Evolutionary conservation across 371 early-diverging fungal genomes (phyloP).

Genomic region (Syncephalastrum monosporum): DNA sequence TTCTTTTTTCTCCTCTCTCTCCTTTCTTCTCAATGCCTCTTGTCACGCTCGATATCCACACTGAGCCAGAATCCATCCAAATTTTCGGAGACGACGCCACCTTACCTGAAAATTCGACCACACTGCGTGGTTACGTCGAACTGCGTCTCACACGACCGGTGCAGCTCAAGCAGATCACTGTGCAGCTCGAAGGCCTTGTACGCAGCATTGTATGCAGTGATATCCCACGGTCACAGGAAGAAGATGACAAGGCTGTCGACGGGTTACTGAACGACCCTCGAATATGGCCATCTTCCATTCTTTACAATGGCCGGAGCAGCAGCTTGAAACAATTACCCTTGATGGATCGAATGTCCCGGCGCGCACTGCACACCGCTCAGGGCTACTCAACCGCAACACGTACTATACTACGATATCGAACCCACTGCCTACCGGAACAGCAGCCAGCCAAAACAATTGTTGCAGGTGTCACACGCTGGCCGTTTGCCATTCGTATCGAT

Average conservation of each 20-base stretch:
- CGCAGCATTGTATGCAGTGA: slow-evolving; percentile 22
- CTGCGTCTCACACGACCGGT: slow-evolving; percentile 21
- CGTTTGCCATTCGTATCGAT: slow-evolving; percentile 23
- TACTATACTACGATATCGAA: slow-evolving; percentile 12
- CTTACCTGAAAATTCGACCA: slow-evolving; percentile 23
- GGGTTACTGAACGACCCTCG: too few species aligned
- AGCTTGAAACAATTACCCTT: neutral
- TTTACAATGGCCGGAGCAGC: too few species aligned
- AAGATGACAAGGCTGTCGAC: neutral
- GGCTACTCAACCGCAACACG: slow-evolving; percentile 12
- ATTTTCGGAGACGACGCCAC: slow-evolving; percentile 21
- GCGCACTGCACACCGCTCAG: slow-evolving; percentile 6
- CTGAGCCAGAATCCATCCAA: slow-evolving; percentile 26
- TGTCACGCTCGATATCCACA: slow-evolving; percentile 18
- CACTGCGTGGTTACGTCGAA: slow-evolving; percentile 26
- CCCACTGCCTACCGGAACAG: slow-evolving; percentile 1
- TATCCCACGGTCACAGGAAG: slow-evolving; percentile 8
- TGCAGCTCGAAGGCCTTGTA: slow-evolving; percentile 28
- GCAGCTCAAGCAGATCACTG: slow-evolving; percentile 22
- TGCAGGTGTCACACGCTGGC: slow-evolving; percentile 21
- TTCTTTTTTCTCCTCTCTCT: neutral
- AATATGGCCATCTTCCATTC: too few species aligned
- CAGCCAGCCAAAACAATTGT: slow-evolving; percentile 2
- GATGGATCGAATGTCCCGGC: slow-evolving; percentile 12
- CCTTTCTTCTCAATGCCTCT: slow-evolving; percentile 7